Evolutionary conservation across 1,284 basidiomycete species (phyloP), one percentile per base, ranked within the genome.

Genomic region (Cryptococcus maquisensis): DNA sequence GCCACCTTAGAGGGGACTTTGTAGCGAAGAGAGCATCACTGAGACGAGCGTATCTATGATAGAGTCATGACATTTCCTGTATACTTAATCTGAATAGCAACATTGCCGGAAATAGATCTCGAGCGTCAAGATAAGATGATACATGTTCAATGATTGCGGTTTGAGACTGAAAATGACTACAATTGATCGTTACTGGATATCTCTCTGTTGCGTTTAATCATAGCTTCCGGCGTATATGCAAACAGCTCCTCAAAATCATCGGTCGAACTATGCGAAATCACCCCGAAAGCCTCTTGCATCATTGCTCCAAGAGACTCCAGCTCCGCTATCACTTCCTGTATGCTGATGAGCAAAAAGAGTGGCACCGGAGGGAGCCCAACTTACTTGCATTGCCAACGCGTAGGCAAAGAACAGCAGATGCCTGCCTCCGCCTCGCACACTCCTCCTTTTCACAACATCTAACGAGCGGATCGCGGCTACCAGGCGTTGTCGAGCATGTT

Each of bases 321-420:
- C 67, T 95, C 90, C 54, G 84, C 81, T 18, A 91, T 93, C 32
- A 96, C 88, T 8, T 91, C 90, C 71, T 68, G 43, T 4, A 6
- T 13, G 23, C 42, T 20, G 8, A 13, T 15, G 12, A 18, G 15
- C 8, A 42, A 10, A 10, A n/a, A n/a, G n/a, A n/a, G n/a, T n/a
- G n/a, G n/a, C n/a, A n/a, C n/a, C n/a, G n/a, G n/a, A 28, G 16
- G 9, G n/a, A 16, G 21, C 24, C 23, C 10, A 15, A 57, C 67
- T 57, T 57, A 72, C 74, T 67, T 78, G 78, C 91, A 96, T 95
- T 51, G 89, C 89, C 51, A 95, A 78, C 0, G 90, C 90, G 68
- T 97, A 97, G 1, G 91, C 91, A 67, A 96, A 95, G 77, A 90
- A 97, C 20, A 98, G 80, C 7, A 98, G 79, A 65, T 94, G 90